Percentiles rank a stretch among this genome's conserved stretches.
These are phyloP conservation scores for Didymella pinodella DNA, from an alignment of 2,329 filamentous ascomycete species.

Conservation along the genomic window DNA sequence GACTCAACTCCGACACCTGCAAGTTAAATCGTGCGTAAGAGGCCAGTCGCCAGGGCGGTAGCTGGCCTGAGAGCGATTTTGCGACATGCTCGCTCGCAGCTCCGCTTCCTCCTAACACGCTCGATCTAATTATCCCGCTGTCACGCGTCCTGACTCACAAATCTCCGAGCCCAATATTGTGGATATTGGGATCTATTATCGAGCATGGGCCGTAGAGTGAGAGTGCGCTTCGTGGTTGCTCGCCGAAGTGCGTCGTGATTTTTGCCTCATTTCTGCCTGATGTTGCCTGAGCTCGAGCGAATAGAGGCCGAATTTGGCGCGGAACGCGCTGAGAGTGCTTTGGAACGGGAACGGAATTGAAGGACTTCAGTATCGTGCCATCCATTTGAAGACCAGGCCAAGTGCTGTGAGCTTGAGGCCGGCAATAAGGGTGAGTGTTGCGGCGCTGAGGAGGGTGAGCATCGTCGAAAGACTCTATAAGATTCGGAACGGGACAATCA, in stretches of 20 bases:
- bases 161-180: conserved; percentile 15
- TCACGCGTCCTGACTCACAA: conserved; percentile 10
- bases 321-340: not conserved
- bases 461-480: not conserved
- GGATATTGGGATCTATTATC: conserved; percentile 6
- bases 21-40: not conserved
- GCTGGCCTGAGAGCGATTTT: not conserved
- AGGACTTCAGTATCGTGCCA: conserved; percentile 30
- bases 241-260: not conserved
- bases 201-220: conserved; percentile 1
- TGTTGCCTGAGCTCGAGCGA: not conserved
- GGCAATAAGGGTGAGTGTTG: conserved; percentile 35
- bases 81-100: not conserved
- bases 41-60: not conserved
- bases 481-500: not conserved
- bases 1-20: conserved; percentile 12
- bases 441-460: conserved; percentile 19
- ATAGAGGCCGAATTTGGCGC: not conserved
- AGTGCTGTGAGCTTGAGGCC: conserved; percentile 44
- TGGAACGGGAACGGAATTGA: not conserved
- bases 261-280: conserved; percentile 3
- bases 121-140: conserved; percentile 6
- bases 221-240: not conserved
- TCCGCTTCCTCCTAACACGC: not conserved
- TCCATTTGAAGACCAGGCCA: conserved; percentile 39